Evolutionary conservation across 257 asterid species (phyloP), one percentile per base, ranked within the genome.

Genomic region (Handroanthus guayacan): DNA sequence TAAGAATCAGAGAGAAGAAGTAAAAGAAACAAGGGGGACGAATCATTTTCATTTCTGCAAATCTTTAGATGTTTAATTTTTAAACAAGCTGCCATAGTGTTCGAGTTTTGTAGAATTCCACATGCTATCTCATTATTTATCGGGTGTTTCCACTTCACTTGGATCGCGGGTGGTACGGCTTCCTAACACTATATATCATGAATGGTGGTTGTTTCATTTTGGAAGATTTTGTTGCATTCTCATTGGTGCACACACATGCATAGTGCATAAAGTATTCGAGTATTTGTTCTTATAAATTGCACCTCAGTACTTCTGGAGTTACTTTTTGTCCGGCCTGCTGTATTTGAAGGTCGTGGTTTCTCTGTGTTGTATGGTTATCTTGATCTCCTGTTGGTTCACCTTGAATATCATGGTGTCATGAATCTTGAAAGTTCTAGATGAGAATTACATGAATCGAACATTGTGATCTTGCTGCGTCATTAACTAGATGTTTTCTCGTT

Each of bases 401-500:
- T 25, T 75, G 44, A 18, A 38, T 51, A 50, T 9, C 67, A 52
- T 75, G 74, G n/a, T 5, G 37, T 11, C 5, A 36, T 20, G 18
- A 11, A 13, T 47, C 25, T 45, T 67, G 73, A 67, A 48, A 71
- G 58, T 34, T 45, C 44, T 58, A 14, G 48, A 54, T 54, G 73
- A 65, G 62, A 54, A 52, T 64, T 65, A 39, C 44, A 62, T 66
- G 38, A 55, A 65, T 56, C 16, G 7, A 73, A 48, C 50, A 16
- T 14, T 6, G 9, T 52, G 63, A 34, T 48, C 36, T 37, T 17
- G 5, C 9, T 14, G 17, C 11, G 45, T 10, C 12, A 10, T 14
- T 25, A 7, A 3, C 20, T 16, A 36, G n/a, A 36, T 25, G 6
- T 68, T 68, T 52, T n/a, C 31, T 78, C 20, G 67, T 20, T 20